Evolutionary conservation across 2,329 filamentous ascomycete genomes (phyloP).

Genomic region (Thelonectria rubi): DNA sequence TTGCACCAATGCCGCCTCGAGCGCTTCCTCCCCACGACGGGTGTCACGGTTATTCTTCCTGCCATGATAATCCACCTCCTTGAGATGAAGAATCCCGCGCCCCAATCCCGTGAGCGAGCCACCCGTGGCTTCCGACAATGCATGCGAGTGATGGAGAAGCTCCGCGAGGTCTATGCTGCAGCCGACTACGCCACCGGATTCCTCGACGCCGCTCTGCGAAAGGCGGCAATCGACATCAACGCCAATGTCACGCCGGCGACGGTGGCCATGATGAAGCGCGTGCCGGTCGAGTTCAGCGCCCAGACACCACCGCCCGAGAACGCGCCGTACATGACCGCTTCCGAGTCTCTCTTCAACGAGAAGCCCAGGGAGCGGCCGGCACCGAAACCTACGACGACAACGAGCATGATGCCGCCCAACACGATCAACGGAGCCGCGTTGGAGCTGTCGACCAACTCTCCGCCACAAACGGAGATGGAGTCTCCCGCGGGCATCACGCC

Average conservation of each 20-base stretch:
- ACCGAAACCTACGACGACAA: constrained; percentile 24
- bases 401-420: constrained; percentile 48
- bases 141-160: constrained; percentile 88
- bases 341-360: constrained; percentile 51
- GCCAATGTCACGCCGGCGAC: constrained; percentile 47
- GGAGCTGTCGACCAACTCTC: constrained; percentile 51
- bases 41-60: constrained; percentile 88
- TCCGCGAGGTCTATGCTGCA: constrained; percentile 89
- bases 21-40: constrained; percentile 84
- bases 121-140: constrained; percentile 87
- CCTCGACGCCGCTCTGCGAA: constrained; percentile 89
- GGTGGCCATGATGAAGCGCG: constrained; percentile 49
- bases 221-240: constrained; percentile 79
- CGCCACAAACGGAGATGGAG: constrained; percentile 57
- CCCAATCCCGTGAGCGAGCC: constrained; percentile 75
- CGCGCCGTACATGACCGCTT: constrained; percentile 53
- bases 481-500: constrained; percentile 54
- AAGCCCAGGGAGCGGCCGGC: constrained; percentile 39
- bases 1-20: constrained; percentile 78
- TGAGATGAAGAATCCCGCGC: constrained; percentile 86
- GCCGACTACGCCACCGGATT: constrained; percentile 97
- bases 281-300: constrained; percentile 50
- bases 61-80: constrained; percentile 94
- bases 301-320: constrained; percentile 66
- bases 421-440: constrained; percentile 50